A percentile compares a stretch with the other conserved stretches of the same genome.
Evolutionary conservation across 805 yeast species (phyloP).

Genomic region (Yamadazyma kitorensis): DNA sequence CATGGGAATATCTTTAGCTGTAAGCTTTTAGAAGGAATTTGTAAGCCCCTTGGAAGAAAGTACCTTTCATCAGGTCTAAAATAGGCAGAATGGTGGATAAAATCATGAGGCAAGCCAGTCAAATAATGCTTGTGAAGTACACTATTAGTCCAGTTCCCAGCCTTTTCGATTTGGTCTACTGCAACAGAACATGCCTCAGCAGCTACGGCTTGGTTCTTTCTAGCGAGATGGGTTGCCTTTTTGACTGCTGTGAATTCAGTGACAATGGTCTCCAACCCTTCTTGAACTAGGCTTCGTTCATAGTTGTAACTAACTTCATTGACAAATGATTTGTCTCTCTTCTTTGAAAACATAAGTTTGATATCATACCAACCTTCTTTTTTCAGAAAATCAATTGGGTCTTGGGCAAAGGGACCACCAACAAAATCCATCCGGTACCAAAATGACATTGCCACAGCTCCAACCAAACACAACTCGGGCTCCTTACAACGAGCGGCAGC

Average conservation of each 20-base stretch:
- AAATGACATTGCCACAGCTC: slow-evolving; percentile 4
- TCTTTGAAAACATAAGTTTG: not conserved
- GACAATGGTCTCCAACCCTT: not conserved
- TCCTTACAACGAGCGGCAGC: slow-evolving; percentile 4
- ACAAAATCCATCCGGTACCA: slow-evolving; percentile 6
- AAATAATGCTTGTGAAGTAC: not conserved
- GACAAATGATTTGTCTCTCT: not conserved
- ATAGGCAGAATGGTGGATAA: slow-evolving; percentile 2
- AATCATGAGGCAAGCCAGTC: slow-evolving; percentile 1
- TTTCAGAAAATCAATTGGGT: not conserved
- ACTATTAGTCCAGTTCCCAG: slow-evolving; percentile 1
- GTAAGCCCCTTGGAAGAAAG: not conserved
- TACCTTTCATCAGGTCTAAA: slow-evolving; percentile 3
- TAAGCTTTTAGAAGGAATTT: slow-evolving; percentile 2
- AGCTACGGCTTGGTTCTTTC: not conserved
- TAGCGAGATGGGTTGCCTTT: not conserved
- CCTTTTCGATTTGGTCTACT: slow-evolving; percentile 3
- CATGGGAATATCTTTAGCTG: slow-evolving; percentile 9
- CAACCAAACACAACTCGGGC: slow-evolving; percentile 2
- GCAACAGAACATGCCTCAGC: slow-evolving; percentile 1
- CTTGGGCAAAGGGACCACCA: not conserved
- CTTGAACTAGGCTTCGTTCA: not conserved
- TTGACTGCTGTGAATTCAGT: not conserved
- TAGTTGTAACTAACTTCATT: not conserved
- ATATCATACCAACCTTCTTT: slow-evolving; percentile 1